Evolutionary conservation across 805 yeast species (phyloP).

Genomic region (Cyberlindnera misumaiensis): DNA sequence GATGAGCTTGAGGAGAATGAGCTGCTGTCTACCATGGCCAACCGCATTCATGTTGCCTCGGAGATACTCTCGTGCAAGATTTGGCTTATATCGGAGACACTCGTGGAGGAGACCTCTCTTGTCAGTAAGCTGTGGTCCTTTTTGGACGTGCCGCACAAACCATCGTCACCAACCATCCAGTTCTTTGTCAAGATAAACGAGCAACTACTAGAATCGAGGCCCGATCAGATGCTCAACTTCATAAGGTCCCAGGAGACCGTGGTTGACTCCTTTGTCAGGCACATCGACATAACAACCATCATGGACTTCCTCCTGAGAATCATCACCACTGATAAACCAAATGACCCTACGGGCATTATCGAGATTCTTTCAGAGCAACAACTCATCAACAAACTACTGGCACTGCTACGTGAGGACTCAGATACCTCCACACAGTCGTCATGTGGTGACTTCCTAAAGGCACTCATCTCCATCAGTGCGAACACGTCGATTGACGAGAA

Average conservation of each 20-base stretch:
- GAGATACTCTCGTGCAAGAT: conserved; percentile 85
- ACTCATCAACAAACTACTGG: conserved; percentile 63
- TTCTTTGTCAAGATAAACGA: conserved; percentile 86
- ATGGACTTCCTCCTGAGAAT: conserved; percentile 88
- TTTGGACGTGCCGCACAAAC: conserved; percentile 46
- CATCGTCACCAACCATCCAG: conserved; percentile 69
- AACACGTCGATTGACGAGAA: conserved; percentile 73
- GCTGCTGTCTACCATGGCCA: conserved; percentile 17
- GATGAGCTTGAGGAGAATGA: conserved; percentile 11
- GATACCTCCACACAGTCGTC: conserved; percentile 73
- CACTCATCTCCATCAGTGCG: conserved; percentile 90
- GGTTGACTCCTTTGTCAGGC: conserved; percentile 66
- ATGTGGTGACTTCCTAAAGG: conserved; percentile 90
- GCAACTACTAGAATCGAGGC: conserved; percentile 76
- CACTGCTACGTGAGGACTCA: conserved; percentile 55
- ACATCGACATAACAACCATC: conserved; percentile 81
- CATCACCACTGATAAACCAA: conserved; percentile 87
- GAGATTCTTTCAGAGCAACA: conserved; percentile 69
- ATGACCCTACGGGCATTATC: conserved; percentile 81
- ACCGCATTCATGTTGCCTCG: conserved; percentile 56
- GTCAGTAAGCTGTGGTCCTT: conserved; percentile 73
- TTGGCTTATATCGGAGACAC: conserved; percentile 85
- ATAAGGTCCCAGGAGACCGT: conserved; percentile 47
- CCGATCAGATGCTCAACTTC: conserved; percentile 47
- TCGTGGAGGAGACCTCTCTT: conserved; percentile 63